These are phyloP conservation scores for Microdochium nivale DNA, from an alignment of 2,329 filamentous ascomycete species.

Conservation along the genomic window DNA sequence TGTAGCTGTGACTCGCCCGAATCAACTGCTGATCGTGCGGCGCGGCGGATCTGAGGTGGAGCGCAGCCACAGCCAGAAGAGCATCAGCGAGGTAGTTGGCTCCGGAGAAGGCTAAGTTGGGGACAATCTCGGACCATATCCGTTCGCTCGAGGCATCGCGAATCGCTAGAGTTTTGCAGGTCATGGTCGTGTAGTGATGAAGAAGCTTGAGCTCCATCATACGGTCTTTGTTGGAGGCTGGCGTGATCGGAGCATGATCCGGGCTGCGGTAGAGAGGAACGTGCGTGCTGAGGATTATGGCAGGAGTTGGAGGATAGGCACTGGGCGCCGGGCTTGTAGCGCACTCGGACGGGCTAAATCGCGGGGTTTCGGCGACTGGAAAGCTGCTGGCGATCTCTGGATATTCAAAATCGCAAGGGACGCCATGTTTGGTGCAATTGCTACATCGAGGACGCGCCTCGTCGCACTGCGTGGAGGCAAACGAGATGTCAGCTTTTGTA, in stretches of 20 bases:
- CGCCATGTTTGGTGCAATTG: conserved; percentile 60
- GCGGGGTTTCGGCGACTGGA: conserved; percentile 25
- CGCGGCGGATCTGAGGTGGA: conserved; percentile 48
- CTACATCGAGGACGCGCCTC: conserved; percentile 57
- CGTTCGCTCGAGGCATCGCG: conserved; percentile 40
- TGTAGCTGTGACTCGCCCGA: conserved; percentile 55
- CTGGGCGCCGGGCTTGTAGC: conserved; percentile 11
- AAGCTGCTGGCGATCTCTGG: conserved; percentile 37
- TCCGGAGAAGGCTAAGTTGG: conserved; percentile 50
- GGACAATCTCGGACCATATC: conserved; percentile 53
- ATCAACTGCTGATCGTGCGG: conserved; percentile 53
- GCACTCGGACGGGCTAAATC: conserved; percentile 3
- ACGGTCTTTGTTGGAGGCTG: conserved; percentile 29
- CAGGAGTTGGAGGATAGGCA: conserved; percentile 15
- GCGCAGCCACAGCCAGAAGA: conserved; percentile 53
- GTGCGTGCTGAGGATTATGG: conserved; percentile 19
- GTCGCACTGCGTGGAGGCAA: conserved; percentile 41
- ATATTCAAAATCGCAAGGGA: conserved; percentile 56
- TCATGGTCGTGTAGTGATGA: conserved; percentile 55
- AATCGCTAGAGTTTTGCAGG: conserved; percentile 49
- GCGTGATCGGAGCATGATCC: conserved; percentile 23
- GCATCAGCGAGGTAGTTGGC: conserved; percentile 53
- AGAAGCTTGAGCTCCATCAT: conserved; percentile 54
- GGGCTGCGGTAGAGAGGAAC: conserved; percentile 23
- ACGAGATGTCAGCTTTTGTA: neutral